Conservation (phyloP, 768 basidiomycete species). For the Suillus weaverae region DNA sequence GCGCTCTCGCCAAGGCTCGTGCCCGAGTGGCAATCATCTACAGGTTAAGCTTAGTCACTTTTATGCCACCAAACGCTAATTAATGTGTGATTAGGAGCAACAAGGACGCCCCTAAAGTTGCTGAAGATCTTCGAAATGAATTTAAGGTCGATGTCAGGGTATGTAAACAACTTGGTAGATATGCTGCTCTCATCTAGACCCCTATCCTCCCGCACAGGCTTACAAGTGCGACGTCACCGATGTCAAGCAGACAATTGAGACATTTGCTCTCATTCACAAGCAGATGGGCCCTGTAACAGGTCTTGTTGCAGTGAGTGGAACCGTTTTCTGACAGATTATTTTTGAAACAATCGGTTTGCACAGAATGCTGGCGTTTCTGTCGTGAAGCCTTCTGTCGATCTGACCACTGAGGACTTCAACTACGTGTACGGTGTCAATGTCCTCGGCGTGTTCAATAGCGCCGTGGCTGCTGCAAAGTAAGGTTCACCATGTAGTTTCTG, state of each 20-base stretch:
- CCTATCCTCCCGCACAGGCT: conserved; percentile 37
- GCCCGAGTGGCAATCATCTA: conserved; percentile 65
- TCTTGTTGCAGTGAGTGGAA: conserved; percentile 49
- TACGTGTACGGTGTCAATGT: conserved; percentile 60
- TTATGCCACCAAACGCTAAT: background rate
- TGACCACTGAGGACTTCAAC: conserved; percentile 55
- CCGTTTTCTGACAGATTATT: accelerated
- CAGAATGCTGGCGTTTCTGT: conserved; percentile 66
- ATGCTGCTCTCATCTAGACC: background rate
- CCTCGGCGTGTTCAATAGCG: conserved; percentile 64
- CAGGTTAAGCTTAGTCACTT: conserved; percentile 31
- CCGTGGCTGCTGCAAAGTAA: conserved; percentile 57
- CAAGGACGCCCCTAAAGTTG: conserved; percentile 47
- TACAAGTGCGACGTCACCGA: conserved; percentile 64
- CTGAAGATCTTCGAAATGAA: conserved; percentile 45
- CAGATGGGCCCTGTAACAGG: conserved; percentile 52
- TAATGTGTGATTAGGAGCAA: conserved; percentile 37
- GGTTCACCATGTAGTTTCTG: conserved; percentile 8
- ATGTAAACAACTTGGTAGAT: background rate
- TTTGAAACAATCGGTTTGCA: background rate
- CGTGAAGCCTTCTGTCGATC: conserved; percentile 59
- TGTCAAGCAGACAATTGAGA: conserved; percentile 40
- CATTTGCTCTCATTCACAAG: conserved; percentile 47
- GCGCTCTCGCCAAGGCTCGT: conserved; percentile 54
- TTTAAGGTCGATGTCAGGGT: conserved; percentile 46